Evolutionary conservation across 2,329 filamentous ascomycete genomes (phyloP).

Genomic region (Aspergillus pseudoglaucus): DNA sequence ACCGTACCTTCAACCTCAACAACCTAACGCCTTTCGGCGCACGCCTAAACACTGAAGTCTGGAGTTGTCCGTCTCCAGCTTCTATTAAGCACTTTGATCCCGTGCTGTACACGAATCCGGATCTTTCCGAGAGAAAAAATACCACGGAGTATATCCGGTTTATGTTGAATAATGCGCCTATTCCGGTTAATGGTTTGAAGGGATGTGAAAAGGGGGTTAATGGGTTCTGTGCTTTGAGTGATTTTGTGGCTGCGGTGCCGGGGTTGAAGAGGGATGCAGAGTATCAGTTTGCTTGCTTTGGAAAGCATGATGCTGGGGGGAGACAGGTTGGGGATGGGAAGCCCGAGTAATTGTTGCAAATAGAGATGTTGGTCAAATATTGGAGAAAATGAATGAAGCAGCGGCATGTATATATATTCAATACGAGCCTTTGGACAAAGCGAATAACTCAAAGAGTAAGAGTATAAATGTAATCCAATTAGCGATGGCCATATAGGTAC

Average conservation of each 20-base stretch:
- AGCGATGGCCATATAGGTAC: no score
- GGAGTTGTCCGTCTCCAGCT: slow-evolving; percentile 39
- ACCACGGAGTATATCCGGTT: slow-evolving; percentile 25
- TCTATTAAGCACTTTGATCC: slow-evolving; percentile 31
- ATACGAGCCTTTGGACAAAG: neutral
- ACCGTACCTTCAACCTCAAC: slow-evolving; percentile 44
- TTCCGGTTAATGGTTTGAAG: slow-evolving; percentile 22
- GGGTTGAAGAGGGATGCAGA: slow-evolving; percentile 22
- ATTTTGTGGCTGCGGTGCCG: slow-evolving; percentile 19
- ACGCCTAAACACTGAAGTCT: slow-evolving; percentile 50
- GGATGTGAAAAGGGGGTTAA: slow-evolving; percentile 19
- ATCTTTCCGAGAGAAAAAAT: slow-evolving; percentile 5
- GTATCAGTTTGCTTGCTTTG: slow-evolving; percentile 27
- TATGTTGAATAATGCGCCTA: slow-evolving; percentile 23
- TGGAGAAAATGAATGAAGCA: neutral
- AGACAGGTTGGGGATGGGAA: slow-evolving; percentile 21
- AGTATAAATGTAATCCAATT: no score
- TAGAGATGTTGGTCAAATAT: neutral
- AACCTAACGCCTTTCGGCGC: slow-evolving; percentile 51
- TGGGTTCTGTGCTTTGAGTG: slow-evolving; percentile 24
- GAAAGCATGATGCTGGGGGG: slow-evolving; percentile 15
- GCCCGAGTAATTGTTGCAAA: slow-evolving; percentile 4
- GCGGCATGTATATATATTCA: neutral
- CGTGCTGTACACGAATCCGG: slow-evolving; percentile 27
- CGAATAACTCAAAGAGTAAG: no score